Percentiles rank a stretch among this genome's conserved stretches.
These are phyloP conservation scores for Scytalidium sp. DNA, from an alignment of 2,329 filamentous ascomycete genomes.

Conservation along the genomic window DNA sequence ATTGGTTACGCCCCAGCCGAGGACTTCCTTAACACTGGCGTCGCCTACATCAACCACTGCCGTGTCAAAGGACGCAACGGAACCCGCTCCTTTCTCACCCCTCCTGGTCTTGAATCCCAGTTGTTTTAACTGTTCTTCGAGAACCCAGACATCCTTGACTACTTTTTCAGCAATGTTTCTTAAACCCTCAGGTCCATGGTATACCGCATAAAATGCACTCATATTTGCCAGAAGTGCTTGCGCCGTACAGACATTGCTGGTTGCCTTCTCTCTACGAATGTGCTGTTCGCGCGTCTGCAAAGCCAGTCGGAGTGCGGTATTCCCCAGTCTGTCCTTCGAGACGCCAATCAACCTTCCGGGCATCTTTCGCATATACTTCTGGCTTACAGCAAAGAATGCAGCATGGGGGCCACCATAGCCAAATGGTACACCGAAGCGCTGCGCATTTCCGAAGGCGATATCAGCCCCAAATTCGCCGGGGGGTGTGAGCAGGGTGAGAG, in stretches of 20 bases:
- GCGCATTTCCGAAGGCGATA: slow-evolving; percentile 89
- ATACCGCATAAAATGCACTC: slow-evolving; percentile 91
- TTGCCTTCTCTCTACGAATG: slow-evolving; percentile 93
- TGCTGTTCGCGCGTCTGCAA: slow-evolving; percentile 95
- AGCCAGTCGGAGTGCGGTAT: slow-evolving; percentile 77
- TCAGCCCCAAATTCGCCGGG: slow-evolving; percentile 95
- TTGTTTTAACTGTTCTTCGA: slow-evolving; percentile 62
- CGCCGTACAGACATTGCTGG: slow-evolving; percentile 95
- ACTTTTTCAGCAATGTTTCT: slow-evolving; percentile 79
- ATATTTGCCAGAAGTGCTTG: slow-evolving; percentile 94
- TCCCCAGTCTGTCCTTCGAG: slow-evolving; percentile 84
- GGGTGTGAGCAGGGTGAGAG: slow-evolving; percentile 81
- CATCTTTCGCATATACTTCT: slow-evolving; percentile 92
- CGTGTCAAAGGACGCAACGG: slow-evolving; percentile 73
- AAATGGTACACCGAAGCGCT: slow-evolving; percentile 87
- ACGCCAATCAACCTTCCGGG: slow-evolving; percentile 87
- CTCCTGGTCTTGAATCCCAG: slow-evolving; percentile 63
- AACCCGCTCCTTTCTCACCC: slow-evolving; percentile 52
- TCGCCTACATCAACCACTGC: slow-evolving; percentile 61
- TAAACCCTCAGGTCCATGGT: slow-evolving; percentile 83
- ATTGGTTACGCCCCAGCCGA: slow-evolving; percentile 45
- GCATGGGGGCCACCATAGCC: slow-evolving; percentile 95
- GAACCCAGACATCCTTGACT: slow-evolving; percentile 65
- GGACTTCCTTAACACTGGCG: slow-evolving; percentile 47
- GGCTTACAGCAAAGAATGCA: slow-evolving; percentile 89